A percentile compares a stretch with the other conserved stretches of the same genome.
phyloP scores from a whole-genome alignment of 441 rosid species.

The Bruguiera hainesii region DNA sequence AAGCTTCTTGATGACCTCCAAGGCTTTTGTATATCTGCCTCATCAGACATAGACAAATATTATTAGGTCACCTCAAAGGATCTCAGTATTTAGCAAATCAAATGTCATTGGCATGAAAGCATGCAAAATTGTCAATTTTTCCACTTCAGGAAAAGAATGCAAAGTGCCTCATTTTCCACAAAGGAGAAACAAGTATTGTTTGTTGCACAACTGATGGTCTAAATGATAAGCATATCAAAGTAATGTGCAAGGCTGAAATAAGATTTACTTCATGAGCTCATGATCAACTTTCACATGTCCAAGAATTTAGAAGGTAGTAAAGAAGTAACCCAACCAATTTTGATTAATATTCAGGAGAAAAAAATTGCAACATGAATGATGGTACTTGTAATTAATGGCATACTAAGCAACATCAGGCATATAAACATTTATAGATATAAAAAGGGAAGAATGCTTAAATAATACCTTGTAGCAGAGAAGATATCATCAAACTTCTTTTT shows the following conservation, averaged over 20 bases:
- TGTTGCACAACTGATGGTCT: too few relatives aligned
- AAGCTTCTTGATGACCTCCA: constrained; percentile 97
- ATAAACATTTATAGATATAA: not conserved
- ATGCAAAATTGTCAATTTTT: not conserved
- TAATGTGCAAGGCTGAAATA: not conserved
- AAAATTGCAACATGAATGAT: not conserved
- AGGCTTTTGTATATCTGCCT: constrained; percentile 90
- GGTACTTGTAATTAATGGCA: not conserved
- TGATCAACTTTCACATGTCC: not conserved
- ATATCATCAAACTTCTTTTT: constrained; percentile 99
- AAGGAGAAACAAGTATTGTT: too few relatives aligned
- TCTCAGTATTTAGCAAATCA: constrained; percentile 6
- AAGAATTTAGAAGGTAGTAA: not conserved
- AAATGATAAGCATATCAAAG: too few relatives aligned
- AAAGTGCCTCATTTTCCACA: too few relatives aligned
- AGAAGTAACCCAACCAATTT: too few relatives aligned
- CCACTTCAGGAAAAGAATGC: too few relatives aligned
- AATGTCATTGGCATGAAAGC: not conserved
- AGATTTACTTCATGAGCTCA: not conserved
- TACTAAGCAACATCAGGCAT: not conserved
- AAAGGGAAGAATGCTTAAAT: not conserved
- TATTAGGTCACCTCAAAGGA: not conserved
- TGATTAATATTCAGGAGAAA: too few relatives aligned
- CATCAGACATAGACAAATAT: constrained; percentile 14
- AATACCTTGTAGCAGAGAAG: constrained; percentile 78